A percentile compares a stretch with the other conserved stretches of the same genome.
Evolutionary conservation across 352 stramenopile species (phyloP).

Genomic region (Globisporangium canariense): DNA sequence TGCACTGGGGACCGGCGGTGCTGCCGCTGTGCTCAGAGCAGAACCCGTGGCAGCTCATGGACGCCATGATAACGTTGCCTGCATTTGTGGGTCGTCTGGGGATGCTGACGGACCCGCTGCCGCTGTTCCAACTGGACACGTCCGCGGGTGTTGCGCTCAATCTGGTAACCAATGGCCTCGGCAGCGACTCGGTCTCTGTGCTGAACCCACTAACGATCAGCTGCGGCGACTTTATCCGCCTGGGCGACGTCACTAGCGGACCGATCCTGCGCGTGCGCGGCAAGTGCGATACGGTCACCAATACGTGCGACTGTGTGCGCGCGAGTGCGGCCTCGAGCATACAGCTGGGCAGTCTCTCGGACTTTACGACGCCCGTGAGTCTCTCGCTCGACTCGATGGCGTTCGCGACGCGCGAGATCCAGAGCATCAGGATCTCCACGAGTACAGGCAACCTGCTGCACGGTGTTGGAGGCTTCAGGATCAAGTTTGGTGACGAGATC

Average conservation of each 20-base stretch:
- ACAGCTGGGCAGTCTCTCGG: conserved; percentile 42
- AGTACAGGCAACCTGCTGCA: conserved; percentile 30
- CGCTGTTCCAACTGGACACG: conserved; percentile 58
- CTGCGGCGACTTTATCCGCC: conserved; percentile 67
- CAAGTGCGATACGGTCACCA: conserved; percentile 41
- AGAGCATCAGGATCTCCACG: conserved; percentile 53
- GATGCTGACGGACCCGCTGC: conserved; percentile 36
- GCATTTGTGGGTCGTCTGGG: conserved; percentile 30
- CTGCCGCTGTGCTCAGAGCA: conserved; percentile 50
- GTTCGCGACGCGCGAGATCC: conserved; percentile 58
- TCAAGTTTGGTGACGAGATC: conserved; percentile 89
- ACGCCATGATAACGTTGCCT: conserved; percentile 19
- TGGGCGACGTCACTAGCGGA: conserved; percentile 43
- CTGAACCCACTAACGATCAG: conserved; percentile 31
- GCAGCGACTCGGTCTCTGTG: conserved; percentile 36
- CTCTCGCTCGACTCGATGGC: conserved; percentile 38
- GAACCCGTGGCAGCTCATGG: conserved; percentile 51
- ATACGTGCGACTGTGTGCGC: conserved; percentile 38
- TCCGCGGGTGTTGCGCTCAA: conserved; percentile 38
- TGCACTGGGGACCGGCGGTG: conserved; percentile 67
- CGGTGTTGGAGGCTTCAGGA: conserved; percentile 81
- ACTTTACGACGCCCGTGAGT: conserved; percentile 39
- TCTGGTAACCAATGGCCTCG: conserved; percentile 24
- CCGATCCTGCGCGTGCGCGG: conserved; percentile 60
- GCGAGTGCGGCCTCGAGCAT: conserved; percentile 24